These are phyloP conservation scores for Ormosia semicastrata DNA, from an alignment of 306 rosid species.

Conservation along the genomic window DNA sequence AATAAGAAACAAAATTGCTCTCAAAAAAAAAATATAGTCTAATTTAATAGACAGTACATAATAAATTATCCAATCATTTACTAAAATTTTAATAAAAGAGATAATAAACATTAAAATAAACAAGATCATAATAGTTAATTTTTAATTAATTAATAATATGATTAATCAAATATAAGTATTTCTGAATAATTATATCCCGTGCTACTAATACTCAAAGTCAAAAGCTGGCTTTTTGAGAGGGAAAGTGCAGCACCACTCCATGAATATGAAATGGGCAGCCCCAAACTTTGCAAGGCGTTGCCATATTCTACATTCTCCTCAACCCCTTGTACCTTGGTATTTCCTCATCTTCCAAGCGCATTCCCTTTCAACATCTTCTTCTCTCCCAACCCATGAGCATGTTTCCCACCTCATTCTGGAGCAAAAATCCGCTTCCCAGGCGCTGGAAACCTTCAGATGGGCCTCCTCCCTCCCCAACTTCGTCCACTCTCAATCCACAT, in stretches of 20 bases:
- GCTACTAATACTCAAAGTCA: no score
- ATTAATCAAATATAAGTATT: no score
- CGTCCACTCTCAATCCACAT: slow-evolving; percentile 64
- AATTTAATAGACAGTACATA: no score
- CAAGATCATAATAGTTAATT: no score
- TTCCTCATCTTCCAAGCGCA: not conserved
- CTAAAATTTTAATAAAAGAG: no score
- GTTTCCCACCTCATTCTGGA: slow-evolving; percentile 55
- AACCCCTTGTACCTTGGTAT: not conserved
- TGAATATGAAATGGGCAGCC: not conserved
- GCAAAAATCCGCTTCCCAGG: slow-evolving; percentile 51
- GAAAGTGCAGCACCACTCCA: not conserved
- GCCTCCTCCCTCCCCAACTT: slow-evolving; percentile 60
- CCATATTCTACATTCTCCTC: not conserved
- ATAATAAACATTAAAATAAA: no score
- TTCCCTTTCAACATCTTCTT: slow-evolving; percentile 27
- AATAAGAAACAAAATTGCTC: no score
- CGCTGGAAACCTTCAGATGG: slow-evolving; percentile 68
- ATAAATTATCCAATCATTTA: no score
- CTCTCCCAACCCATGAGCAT: slow-evolving; percentile 45
- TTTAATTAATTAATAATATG: no score
- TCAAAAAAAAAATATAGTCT: no score
- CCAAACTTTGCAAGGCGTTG: slow-evolving; percentile 4
- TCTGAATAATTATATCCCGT: no score
- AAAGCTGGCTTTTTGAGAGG: no score